These are phyloP conservation scores for Backusella parvicylindrica DNA, from an alignment of 192 early-diverging fungal species.

Conservation along the genomic window DNA sequence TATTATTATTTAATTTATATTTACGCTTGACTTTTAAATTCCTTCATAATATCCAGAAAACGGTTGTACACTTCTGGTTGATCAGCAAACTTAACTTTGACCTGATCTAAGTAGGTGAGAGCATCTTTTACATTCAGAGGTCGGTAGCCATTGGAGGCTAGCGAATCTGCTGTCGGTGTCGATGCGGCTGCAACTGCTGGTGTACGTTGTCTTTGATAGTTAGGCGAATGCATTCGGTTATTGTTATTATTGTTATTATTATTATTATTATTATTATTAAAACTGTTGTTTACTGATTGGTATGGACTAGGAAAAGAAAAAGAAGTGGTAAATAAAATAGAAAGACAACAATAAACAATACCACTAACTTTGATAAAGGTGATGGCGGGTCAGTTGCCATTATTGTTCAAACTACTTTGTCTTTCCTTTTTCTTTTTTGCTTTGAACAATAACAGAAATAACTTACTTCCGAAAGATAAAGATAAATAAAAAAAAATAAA, in stretches of 20 bases:
- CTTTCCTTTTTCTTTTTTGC: neutral
- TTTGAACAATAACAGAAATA: neutral
- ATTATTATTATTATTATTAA: neutral
- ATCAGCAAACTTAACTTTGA: conserved; percentile 88
- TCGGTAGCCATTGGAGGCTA: conserved; percentile 28
- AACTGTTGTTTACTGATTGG: neutral
- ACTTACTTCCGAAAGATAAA: too few species aligned
- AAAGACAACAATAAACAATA: too few species aligned
- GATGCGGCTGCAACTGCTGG: neutral
- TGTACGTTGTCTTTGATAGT: neutral
- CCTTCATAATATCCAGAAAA: conserved; percentile 99
- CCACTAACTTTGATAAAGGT: neutral
- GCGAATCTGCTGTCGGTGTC: neutral
- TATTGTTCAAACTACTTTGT: neutral
- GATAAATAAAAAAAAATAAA: neutral
- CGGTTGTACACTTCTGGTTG: conserved; percentile 95
- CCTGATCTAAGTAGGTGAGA: conserved; percentile 92
- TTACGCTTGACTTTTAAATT: conserved; percentile 94
- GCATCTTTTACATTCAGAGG: conserved; percentile 91
- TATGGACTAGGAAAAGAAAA: neutral
- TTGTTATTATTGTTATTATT: neutral
- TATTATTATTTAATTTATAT: conserved; percentile 17
- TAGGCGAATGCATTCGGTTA: conserved; percentile 1
- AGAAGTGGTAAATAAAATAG: neutral
- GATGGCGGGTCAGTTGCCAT: conserved; percentile 15